Evolutionary conservation across 768 basidiomycete species (phyloP), one percentile per base, ranked within the genome.

Genomic region (Dacryopinax primogenitus): DNA sequence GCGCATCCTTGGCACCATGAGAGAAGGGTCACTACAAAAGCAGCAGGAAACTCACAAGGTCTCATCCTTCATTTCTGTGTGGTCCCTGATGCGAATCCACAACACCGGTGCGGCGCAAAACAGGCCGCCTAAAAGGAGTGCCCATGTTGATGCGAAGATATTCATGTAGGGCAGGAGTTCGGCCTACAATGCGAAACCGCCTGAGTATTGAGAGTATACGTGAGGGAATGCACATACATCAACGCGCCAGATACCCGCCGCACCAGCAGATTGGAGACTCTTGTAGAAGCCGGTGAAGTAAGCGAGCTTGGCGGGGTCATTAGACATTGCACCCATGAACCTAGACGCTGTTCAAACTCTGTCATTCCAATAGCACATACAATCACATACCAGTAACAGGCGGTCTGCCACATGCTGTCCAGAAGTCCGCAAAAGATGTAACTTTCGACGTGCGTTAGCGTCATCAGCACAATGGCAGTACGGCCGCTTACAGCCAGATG

Each of bases 401-500:
- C 83, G 1, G 87, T 90, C 73, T 92, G 90, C 87, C 89, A 92
- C 83, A 88, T 86, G 1, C 89, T 58, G 26, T 32, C 90, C 66
- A 90, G 78, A 12, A 91, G 71, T 30, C 88, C 87, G 67, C 83
- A 87, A 74, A 85, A 82, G 68, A 88, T 82, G 74, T 85, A 90
- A 23, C 36, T 62, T 28, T 12, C 58, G n/a, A 7, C 58, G 12
- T 37, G 33, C 33, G 33, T 23, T 15, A 23, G 36, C 6, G 28
- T 35, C 12, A 21, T 15, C 26, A 15, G 62, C 61, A 35, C 9
- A 6, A 63, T 37, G 3, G 21, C 4, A 4, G 11, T 35, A 35
- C 33, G 44, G 28, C n/a, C 18, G 63, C 58, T 37, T 68, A 70
- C 3, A 91, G 74, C 75, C 80, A 80, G 4, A 85, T 76, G 62